Evolutionary conservation across 805 yeast species (phyloP).

Genomic region (Candida ascalaphidarum): DNA sequence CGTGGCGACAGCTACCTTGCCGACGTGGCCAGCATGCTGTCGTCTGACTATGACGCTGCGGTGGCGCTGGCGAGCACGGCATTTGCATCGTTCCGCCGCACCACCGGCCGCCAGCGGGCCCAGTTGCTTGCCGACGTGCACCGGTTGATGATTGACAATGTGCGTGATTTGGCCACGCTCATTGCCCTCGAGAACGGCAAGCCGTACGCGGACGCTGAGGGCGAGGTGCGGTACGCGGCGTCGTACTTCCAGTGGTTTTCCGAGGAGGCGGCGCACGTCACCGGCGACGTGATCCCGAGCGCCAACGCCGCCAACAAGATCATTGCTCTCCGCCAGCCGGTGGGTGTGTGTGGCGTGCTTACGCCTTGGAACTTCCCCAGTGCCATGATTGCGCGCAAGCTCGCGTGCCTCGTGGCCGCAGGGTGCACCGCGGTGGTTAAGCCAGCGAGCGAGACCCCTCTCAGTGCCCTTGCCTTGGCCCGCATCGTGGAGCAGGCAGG

Average conservation of each 20-base stretch:
- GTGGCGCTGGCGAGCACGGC: slow-evolving; percentile 40
- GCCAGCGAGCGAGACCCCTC: slow-evolving; percentile 57
- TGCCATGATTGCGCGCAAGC: slow-evolving; percentile 61
- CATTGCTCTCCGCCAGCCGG: slow-evolving; percentile 47
- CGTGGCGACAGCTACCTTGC: slow-evolving; percentile 17
- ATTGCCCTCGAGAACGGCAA: slow-evolving; percentile 58
- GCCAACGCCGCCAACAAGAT: slow-evolving; percentile 42
- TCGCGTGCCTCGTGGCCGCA: slow-evolving; percentile 58
- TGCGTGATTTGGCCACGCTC: slow-evolving; percentile 49
- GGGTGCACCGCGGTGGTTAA: slow-evolving; percentile 56
- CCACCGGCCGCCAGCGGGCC: slow-evolving; percentile 43
- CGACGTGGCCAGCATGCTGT: slow-evolving; percentile 37
- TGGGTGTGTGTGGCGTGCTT: slow-evolving; percentile 56
- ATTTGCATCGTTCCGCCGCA: slow-evolving; percentile 36
- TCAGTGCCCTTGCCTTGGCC: slow-evolving; percentile 51
- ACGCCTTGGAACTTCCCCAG: slow-evolving; percentile 65
- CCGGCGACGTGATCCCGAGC: slow-evolving; percentile 53
- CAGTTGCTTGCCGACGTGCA: slow-evolving; percentile 41
- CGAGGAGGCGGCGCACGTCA: slow-evolving; percentile 49
- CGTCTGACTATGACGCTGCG: slow-evolving; percentile 35
- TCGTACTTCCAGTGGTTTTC: slow-evolving; percentile 37
- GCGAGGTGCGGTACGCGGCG: slow-evolving; percentile 53
- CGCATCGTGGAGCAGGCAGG: slow-evolving; percentile 51
- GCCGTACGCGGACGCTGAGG: slow-evolving; percentile 42
- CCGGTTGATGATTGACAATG: slow-evolving; percentile 44